Conservation (phyloP, 1,284 basidiomycete genomes). For the Trametes versicolor region DNA sequence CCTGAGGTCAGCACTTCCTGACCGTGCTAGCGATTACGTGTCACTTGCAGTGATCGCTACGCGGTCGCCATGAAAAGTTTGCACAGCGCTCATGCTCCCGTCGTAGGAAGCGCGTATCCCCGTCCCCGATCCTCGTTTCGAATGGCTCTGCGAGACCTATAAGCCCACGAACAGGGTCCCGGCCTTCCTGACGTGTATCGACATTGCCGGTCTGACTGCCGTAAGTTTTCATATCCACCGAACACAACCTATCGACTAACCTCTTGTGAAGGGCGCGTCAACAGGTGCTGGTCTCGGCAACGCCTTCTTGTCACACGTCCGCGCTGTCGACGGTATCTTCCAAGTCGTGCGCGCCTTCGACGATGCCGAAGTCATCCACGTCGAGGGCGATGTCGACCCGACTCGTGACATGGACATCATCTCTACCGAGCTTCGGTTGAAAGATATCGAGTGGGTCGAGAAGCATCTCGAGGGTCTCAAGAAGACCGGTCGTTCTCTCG, state of each 20-base stretch:
- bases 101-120: slow-evolving; percentile 88
- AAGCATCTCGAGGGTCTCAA: slow-evolving; percentile 88
- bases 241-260: background rate
- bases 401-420: slow-evolving; percentile 99
- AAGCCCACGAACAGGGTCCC: slow-evolving; percentile 92
- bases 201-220: slow-evolving; percentile 98
- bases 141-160: slow-evolving; percentile 93
- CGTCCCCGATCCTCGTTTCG: slow-evolving; percentile 95
- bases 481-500: slow-evolving; percentile 76
- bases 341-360: slow-evolving; percentile 99
- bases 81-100: slow-evolving; percentile 1
- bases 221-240: slow-evolving; percentile 54
- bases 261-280: slow-evolving; percentile 81
- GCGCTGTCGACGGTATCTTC: slow-evolving; percentile 99
- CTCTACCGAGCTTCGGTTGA: slow-evolving; percentile 91
- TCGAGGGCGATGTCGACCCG: slow-evolving; percentile 98
- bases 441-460: slow-evolving; percentile 99
- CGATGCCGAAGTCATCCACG: slow-evolving; percentile 98
- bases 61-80: background rate
- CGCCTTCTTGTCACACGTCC: slow-evolving; percentile 97
- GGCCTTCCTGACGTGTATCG: slow-evolving; percentile 97
- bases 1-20: slow-evolving; percentile 61
- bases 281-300: slow-evolving; percentile 99
- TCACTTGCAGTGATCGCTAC: background rate
- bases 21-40: slow-evolving; percentile 2